Base-by-base conservation (phyloP, 2,329 filamentous ascomycete species). In the Fusarium coicis region DNA sequence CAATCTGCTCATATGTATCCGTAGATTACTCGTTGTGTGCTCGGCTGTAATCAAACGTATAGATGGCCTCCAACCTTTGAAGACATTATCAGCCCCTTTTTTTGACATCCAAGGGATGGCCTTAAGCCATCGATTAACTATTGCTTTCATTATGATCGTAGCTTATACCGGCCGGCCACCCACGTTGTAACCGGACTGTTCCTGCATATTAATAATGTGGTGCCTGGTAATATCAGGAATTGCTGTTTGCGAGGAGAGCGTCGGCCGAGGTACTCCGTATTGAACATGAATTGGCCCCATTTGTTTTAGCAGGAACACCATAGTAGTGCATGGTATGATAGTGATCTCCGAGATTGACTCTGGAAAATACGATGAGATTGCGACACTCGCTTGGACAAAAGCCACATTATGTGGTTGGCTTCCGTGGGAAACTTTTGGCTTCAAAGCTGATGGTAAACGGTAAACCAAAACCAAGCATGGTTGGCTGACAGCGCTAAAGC, bases 31-130 rank as follows among this genome's bases (percentile, higher is more conserved):
- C 62, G 67, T 68, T 69, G 66, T 72, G 66, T 72, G 58, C 63
- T 49, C 68, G 54, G 66, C 66, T 72, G 73, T 68, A 77, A 77
- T 77, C 57, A 77, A 77, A 74, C 63, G 64, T 49, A 50, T 44
- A 74, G 58, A 67, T 67, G 63, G 56, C 37, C 65, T 68, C 53
- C 43, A 60, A 52, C 52, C 47, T 44, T 47, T 23, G 61, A 55
- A 66, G 56, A 61, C 47, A 65, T 68, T 44, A 30, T 32, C 54
- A 26, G 40, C 75, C 68, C 72, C 62, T 69, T 74, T 74, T 62
- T 53, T 57, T 42, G 49, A 65, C 39, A 46, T 56, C 40, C 62
- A 59, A 67, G 63, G 46, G 65, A 68, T 49, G 66, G 65, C 58
- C 62, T 74, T 76, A 74, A 49, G 39, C 55, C 59, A 62, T 55